Percentiles rank a stretch among this genome's conserved stretches.
phyloP scores from a whole-genome alignment of 2,329 filamentous ascomycete genomes.

The Colletotrichum musae region DNA sequence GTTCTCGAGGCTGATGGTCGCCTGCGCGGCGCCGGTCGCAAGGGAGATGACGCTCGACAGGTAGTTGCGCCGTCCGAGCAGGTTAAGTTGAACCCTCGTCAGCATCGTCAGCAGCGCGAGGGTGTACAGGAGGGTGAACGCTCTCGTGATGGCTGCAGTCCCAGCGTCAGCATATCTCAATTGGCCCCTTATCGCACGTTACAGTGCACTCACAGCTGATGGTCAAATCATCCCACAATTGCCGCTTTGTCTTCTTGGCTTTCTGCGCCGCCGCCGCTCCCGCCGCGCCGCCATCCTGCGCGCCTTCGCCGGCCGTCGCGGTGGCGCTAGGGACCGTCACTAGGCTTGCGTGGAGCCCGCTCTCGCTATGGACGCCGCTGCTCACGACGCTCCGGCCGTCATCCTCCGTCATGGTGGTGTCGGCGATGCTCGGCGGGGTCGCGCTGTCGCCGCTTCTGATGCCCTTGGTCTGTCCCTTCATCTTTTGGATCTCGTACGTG shows the following conservation, averaged over 20 bases:
- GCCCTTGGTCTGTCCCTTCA: slow-evolving; percentile 73
- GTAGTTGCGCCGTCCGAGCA: slow-evolving; percentile 94
- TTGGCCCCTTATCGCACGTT: not conserved
- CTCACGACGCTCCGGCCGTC: slow-evolving; percentile 79
- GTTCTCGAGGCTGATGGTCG: slow-evolving; percentile 91
- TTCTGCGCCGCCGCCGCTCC: slow-evolving; percentile 59
- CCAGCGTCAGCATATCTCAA: slow-evolving; percentile 22
- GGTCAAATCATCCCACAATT: slow-evolving; percentile 97
- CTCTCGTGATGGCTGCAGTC: slow-evolving; percentile 82
- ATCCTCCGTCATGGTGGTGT: slow-evolving; percentile 85
- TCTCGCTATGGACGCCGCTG: slow-evolving; percentile 82
- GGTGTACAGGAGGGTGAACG: slow-evolving; percentile 93
- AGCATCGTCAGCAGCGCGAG: slow-evolving; percentile 90
- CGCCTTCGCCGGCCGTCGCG: slow-evolving; percentile 50
- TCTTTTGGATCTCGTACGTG: slow-evolving; percentile 93
- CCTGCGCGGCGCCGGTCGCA: slow-evolving; percentile 80
- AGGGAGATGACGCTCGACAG: slow-evolving; percentile 95
- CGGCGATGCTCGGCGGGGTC: slow-evolving; percentile 72
- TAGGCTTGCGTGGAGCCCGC: slow-evolving; percentile 88
- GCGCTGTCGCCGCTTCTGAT: slow-evolving; percentile 65
- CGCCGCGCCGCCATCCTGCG: slow-evolving; percentile 40
- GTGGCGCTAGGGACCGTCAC: slow-evolving; percentile 70
- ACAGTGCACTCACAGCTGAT: slow-evolving; percentile 80
- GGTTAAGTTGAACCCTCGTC: slow-evolving; percentile 95
- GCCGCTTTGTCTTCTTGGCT: slow-evolving; percentile 83